Base-by-base conservation (phyloP, 352 stramenopile genomes). In the Globisporangium mamillatum region DNA sequence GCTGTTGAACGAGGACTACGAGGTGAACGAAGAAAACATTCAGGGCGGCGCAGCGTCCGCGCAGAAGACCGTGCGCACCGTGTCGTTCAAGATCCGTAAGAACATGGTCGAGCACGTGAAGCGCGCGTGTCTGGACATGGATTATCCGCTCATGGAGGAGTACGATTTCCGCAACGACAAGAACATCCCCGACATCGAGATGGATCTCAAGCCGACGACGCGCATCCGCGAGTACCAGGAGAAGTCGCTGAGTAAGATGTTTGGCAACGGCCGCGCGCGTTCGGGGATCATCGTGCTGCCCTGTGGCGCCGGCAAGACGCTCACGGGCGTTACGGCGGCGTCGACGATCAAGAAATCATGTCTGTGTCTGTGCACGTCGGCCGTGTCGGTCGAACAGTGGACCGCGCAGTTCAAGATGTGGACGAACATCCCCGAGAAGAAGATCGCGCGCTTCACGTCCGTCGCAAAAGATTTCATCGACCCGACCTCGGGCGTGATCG, bases 211-310 rank as follows among this genome's bases (percentile, higher is more conserved):
- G 62, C 91, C 89, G 56, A 97, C 90, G 7, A 98, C 93, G 56
- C 86, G 91, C 34, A 98, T 99, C 74, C 93, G 98, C 32, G 86
- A 98, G 56, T 99, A 99, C 82, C 98, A 99, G 76, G 97, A 99
- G 72, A 98, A 98, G 67, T 98, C 91, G 24, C 86, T 99, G 20
- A 98, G 93, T 64, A 99, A 99, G 71, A 99, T 99, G 98, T 99
- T 99, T 83, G 98, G 98, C 24, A 99, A 99, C 77, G 97, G 98
- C 8, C 94, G 98, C 48, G 97, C 97, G 16, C 84, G 98, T 50
- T 99, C 96, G n/a, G 98, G 98, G 18, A 99, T 99, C 69, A 99
- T 99, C 73, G 98, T 99, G 48, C 82, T 99, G 46, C 98, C 98
- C 0, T 99, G 98, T 78, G 97, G 98, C 54, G 98, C 98, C 50